These are phyloP conservation scores for Metschnikowia similis DNA, from an alignment of 805 yeast genomes.

Conservation along the genomic window DNA sequence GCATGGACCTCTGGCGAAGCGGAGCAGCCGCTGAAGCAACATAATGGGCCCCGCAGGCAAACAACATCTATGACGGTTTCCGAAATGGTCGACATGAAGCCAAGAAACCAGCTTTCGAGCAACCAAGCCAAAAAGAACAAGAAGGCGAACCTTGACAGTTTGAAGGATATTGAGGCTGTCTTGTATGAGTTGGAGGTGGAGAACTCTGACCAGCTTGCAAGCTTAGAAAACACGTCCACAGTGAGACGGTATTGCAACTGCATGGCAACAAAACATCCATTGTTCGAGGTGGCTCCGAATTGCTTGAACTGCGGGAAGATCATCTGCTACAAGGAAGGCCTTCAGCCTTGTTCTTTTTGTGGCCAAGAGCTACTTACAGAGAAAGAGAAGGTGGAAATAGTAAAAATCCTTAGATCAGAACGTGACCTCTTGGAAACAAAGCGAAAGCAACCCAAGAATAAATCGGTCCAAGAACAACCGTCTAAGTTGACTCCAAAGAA, in stretches of 20 bases:
- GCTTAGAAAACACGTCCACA: slow-evolving; percentile 1
- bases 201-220: slow-evolving; percentile 7
- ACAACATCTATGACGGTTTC: slow-evolving; percentile 41
- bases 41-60: slow-evolving; percentile 10
- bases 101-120: slow-evolving; percentile 21
- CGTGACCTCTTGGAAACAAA: slow-evolving; percentile 31
- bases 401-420: slow-evolving; percentile 50
- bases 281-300: slow-evolving; percentile 87
- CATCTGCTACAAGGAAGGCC: slow-evolving; percentile 84
- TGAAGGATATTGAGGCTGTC: slow-evolving; percentile 64
- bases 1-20: slow-evolving; percentile 3
- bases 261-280: slow-evolving; percentile 83
- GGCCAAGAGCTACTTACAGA: slow-evolving; percentile 59
- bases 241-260: slow-evolving; percentile 58
- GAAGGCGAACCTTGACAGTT: slow-evolving; percentile 46
- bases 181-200: slow-evolving; percentile 48
- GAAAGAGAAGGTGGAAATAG: slow-evolving; percentile 59
- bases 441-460: slow-evolving; percentile 17
- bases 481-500: slow-evolving; percentile 32
- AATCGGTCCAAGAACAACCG: slow-evolving; percentile 19
- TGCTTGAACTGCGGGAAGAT: slow-evolving; percentile 93
- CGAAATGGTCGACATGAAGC: slow-evolving; percentile 41
- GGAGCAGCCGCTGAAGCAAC: slow-evolving; percentile 4
- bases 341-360: slow-evolving; percentile 86
- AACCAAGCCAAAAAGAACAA: slow-evolving; percentile 30